Evolutionary conservation across 805 yeast genomes (phyloP), one percentile per base, ranked within the genome.

Genomic region (Hanseniaspora vineae): DNA sequence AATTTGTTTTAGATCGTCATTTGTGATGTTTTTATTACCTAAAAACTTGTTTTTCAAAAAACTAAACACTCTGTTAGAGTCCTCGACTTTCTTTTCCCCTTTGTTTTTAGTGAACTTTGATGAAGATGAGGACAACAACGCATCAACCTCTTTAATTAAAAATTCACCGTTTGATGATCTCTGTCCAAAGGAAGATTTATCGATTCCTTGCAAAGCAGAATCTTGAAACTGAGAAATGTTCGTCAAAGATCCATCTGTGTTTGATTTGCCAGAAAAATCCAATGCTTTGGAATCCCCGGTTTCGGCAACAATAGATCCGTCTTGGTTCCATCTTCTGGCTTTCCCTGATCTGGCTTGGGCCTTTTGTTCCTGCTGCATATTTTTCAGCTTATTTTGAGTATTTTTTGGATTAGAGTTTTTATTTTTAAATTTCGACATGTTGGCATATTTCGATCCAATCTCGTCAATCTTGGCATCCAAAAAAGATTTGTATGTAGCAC

Each of bases 11-110:
- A 90, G 69, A 58, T 88, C 88, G 13, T 72, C 73, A 32, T 74
- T 72, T 2, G 78, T 71, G 39, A 84, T 72, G 6, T 76, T 78
- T 58, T 80, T 80, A 46, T 87, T 86, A 47, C 92, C 90, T 44
- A 83, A 69, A 45, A 76, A 60, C 55, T 75, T 76, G 51, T 75
- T 71, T 48, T 59, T 60, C 44, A 83, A 63, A 54, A 81, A 81
- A 1, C 78, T 75, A 56, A 81, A 76, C 12, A 80, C 73, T 39
- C 70, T 71, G 29, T 57, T 56, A 1, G 60, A 46, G 6, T 55
- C 53, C 23, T 58, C 42, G 6, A 58, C 53, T 8, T 49, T 46
- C 18, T 58, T 50, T 35, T 62, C 59, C 1, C 59, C 57, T 45
- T 51, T 60, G 31, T 54, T 47, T 17, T 76, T 55, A 23, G 72